Evolutionary conservation across 1,284 basidiomycete genomes (phyloP), one percentile per base, ranked within the genome.

Genomic region (Lentinus polychrous): DNA sequence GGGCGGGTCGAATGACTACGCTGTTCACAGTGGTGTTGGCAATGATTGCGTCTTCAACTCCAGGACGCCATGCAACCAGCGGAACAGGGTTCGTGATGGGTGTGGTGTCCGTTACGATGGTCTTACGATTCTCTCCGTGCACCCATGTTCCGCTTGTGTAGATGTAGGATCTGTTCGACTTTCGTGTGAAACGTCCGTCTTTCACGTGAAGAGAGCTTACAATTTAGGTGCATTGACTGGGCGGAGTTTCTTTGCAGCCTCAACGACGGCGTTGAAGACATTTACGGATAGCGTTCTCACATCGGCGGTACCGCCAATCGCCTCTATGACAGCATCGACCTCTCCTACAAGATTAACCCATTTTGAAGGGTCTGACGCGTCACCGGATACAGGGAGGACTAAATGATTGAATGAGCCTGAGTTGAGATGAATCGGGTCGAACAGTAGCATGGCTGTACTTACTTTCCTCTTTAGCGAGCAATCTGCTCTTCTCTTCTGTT

Each of bases 121-220:
- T 55, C 6, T 46, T 57, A 48, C 68, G 66, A 55, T 64, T 60
- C 33, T 72, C 66, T 8, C 72, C 69, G 55, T 75, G 71, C 2
- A 73, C 67, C 76, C 76, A 78, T 4, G 67, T 66, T 23, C 70
- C 71, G 2, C 72, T 75, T 6, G 73, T 74, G 59, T 74, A 74
- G 53, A 79, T 74, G 63, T 73, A 78, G 2, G 70, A 64, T 39
- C 42, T 43, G 24, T 27, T 14, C 12, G 14, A 27, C 3, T 7
- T 20, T 3, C 3, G 23, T n/a, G n/a, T 8, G 18, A 17, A 40
- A 7, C 20, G 12, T 18, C 7, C 12, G 42, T 15, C 10, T 8
- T 12, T 24, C 8, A 31, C 24, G 10, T 10, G 42, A 43, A 18
- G 17, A 40, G 8, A 33, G 10, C 8, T 12, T 15, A 46, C 22